These are phyloP conservation scores for Diaporthe citriasiana DNA, from an alignment of 2,329 filamentous ascomycete species.

Conservation along the genomic window DNA sequence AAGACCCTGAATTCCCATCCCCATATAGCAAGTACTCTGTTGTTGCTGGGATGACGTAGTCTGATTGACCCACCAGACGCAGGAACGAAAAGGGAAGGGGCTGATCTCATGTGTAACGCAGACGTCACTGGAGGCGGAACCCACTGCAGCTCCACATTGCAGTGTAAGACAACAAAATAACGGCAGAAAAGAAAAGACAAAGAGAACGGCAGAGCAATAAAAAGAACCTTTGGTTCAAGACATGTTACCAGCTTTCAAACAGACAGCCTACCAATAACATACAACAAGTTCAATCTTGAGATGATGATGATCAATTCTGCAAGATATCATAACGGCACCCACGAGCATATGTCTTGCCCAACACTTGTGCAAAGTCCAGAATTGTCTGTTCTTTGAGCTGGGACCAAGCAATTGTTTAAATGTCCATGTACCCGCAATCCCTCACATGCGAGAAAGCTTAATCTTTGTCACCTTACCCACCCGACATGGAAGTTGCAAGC, in stretches of 20 bases:
- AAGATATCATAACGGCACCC: neutral
- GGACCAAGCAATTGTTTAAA: neutral
- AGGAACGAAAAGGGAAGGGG: constrained; percentile 28
- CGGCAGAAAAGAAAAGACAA: neutral
- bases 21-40: neutral
- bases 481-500: neutral
- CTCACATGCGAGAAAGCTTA: constrained; percentile 8
- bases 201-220: neutral
- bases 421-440: no score
- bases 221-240: neutral
- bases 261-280: neutral
- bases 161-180: neutral
- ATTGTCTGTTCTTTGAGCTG: no score
- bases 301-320: neutral
- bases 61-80: constrained; percentile 18
- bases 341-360: neutral
- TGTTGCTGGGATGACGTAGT: constrained; percentile 25
- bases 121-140: constrained; percentile 27
- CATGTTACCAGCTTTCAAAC: neutral
- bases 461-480: neutral
- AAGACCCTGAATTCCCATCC: constrained; percentile 1
- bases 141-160: constrained; percentile 2
- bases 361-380: no score
- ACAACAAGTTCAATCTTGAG: neutral
- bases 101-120: constrained; percentile 33